Evolutionary conservation across 169 alveolate species (phyloP), one percentile per base, ranked within the genome.

Genomic region (Neospora caninum): DNA sequence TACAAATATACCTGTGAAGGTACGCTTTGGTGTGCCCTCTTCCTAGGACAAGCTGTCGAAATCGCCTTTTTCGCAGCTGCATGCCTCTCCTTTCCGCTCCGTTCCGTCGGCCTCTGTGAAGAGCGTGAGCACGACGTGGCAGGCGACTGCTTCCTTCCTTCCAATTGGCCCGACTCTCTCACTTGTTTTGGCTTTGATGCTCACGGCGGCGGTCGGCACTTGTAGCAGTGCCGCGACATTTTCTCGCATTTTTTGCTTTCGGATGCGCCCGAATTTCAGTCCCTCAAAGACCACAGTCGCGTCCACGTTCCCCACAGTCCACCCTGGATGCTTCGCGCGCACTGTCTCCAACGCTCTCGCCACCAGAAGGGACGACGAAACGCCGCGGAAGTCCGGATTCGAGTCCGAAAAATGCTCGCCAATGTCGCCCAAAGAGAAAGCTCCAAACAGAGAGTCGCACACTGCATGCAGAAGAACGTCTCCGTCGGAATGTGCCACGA

Each of bases 401-500:
- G 94, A 82, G 95, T 98, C 98, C 29, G 99, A 97, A 88, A 97
- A 98, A 69, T 97, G 97, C 88, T 97, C 97, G 49, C 99, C 99
- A 64, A 98, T 96, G 94, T 98, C 99, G 9, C 96, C 97, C 31
- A 88, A 95, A 45, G 97, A 97, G 34, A 96, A 49, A 0, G 98
- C 98, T 10, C 98, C 99, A 41, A 97, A 95, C 38, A 97, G 88
- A 22, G 98, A 97, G 80, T 97, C 98, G 53, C 97, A 95, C 41
- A 96, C 64, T 29, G 98, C 96, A 92, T 98, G 99, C 94, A 95
- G 94, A 88, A 98, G 96, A 64, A 97, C 97, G 94, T 98, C 99
- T 41, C 98, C 99, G 94, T 98, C 99, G 49, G 98, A 97, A 95
- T 98, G 99, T 9, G 98, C 97, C 45, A 96, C 94, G 36, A 97